Evolutionary conservation across 2,329 filamentous ascomycete species (phyloP).

Genomic region (Microsporum canis): DNA sequence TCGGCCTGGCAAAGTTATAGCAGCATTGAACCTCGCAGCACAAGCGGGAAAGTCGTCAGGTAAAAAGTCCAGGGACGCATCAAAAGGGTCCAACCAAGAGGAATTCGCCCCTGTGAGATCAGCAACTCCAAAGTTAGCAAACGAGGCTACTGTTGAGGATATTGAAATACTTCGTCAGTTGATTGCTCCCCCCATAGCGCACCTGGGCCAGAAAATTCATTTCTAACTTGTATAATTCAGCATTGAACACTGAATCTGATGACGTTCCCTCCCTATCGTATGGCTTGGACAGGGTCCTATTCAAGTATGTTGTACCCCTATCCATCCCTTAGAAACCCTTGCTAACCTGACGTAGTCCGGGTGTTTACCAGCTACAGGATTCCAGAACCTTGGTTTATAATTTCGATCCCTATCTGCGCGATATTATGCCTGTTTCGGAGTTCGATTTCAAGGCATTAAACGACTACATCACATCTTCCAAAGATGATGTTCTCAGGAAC

Average conservation of each 20-base stretch:
- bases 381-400: constrained; percentile 81
- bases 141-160: background rate
- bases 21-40: background rate
- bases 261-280: constrained; percentile 56
- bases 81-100: background rate
- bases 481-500: constrained; percentile 59
- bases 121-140: background rate
- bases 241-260: constrained; percentile 36
- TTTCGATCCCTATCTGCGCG: constrained; percentile 87
- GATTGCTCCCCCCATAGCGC: background rate
- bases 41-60: background rate
- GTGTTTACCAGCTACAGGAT: constrained; percentile 86
- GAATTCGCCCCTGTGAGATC: background rate
- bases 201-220: background rate
- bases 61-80: background rate
- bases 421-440: constrained; percentile 84
- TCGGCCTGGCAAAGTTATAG: background rate
- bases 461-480: constrained; percentile 82
- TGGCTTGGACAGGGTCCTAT: constrained; percentile 77
- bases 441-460: constrained; percentile 85
- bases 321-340: background rate
- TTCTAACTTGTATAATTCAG: constrained; percentile 14
- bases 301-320: constrained; percentile 52
- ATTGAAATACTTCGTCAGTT: background rate
- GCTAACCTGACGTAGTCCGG: constrained; percentile 40